Conservation (phyloP, 1,284 basidiomycete genomes). For the Austroboletus rostrupii region DNA sequence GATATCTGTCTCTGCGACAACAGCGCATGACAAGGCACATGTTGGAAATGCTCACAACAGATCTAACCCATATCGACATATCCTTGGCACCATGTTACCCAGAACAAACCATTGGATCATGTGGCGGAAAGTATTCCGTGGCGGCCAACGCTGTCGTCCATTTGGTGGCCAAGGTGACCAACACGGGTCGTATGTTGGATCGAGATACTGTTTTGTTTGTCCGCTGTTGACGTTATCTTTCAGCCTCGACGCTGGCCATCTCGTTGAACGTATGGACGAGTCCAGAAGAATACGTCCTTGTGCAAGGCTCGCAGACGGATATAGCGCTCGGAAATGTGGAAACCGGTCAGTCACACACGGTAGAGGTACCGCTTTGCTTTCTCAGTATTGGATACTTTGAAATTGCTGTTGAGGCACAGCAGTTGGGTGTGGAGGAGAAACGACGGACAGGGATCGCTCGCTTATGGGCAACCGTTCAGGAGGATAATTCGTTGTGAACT, state of each 20-base stretch:
- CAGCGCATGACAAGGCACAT: constrained; percentile 74
- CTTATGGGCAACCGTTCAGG: constrained; percentile 14
- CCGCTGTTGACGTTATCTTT: constrained; percentile 6
- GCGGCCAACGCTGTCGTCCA: constrained; percentile 57
- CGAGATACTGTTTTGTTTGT: not conserved
- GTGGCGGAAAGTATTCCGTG: constrained; percentile 43
- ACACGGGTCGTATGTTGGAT: constrained; percentile 47
- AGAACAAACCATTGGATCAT: constrained; percentile 25
- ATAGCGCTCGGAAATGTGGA: constrained; percentile 57
- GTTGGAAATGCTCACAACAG: constrained; percentile 68
- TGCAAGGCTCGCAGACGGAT: constrained; percentile 62
- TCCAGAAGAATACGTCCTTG: constrained; percentile 62
- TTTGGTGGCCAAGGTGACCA: constrained; percentile 53
- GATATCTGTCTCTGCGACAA: constrained; percentile 70
- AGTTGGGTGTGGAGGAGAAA: constrained; percentile 11
- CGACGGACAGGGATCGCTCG: constrained; percentile 22
- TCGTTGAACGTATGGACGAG: constrained; percentile 52
- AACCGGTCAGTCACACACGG: constrained; percentile 46
- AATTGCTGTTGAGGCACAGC: constrained; percentile 53
- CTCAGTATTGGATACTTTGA: constrained; percentile 72
- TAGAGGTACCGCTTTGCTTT: constrained; percentile 69
- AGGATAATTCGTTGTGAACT: constrained; percentile 10
- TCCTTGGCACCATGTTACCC: constrained; percentile 40
- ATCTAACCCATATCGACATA: constrained; percentile 59
- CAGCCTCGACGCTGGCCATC: constrained; percentile 50